Conservation (phyloP, 768 basidiomycete genomes). For the Cantharellus cinnabarinus region DNA sequence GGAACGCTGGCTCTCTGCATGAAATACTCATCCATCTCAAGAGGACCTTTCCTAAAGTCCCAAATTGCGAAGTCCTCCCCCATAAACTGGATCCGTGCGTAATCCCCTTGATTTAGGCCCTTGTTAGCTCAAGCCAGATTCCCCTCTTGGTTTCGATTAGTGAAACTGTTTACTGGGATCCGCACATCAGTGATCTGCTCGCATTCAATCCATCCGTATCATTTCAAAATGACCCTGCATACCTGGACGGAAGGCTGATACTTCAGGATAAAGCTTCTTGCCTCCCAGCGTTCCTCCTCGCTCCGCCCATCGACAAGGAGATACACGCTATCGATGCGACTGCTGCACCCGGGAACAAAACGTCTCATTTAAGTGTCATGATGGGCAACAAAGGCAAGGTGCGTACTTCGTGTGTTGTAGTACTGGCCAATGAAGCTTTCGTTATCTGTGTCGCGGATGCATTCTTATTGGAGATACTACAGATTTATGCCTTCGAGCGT, state of each 20-base stretch:
- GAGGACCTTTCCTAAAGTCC: constrained; percentile 21
- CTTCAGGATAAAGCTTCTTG: constrained; percentile 97
- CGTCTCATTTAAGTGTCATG: constrained; percentile 76
- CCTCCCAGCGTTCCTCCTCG: constrained; percentile 78
- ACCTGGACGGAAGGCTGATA: constrained; percentile 63
- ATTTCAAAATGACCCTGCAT: constrained; percentile 52
- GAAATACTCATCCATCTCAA: constrained; percentile 28
- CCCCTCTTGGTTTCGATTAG: constrained; percentile 25
- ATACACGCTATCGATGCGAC: constrained; percentile 76
- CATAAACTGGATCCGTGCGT: not conserved
- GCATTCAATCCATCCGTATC: constrained; percentile 43
- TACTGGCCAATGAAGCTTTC: not conserved
- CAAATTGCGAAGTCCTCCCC: not conserved
- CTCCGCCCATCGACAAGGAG: constrained; percentile 34
- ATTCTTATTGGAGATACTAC: not conserved
- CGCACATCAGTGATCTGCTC: constrained; percentile 66
- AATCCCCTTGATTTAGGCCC: not conserved
- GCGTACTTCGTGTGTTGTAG: constrained; percentile 9
- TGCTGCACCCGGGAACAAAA: constrained; percentile 96
- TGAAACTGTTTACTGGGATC: constrained; percentile 48
- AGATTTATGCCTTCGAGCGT: constrained; percentile 69
- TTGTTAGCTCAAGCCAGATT: not conserved
- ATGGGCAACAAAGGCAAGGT: constrained; percentile 74
- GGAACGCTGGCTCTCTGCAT: constrained; percentile 40
- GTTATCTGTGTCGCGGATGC: not conserved